Base-by-base conservation (phyloP, 306 rosid species). In the Sphenostylis stenocarpa region DNA sequence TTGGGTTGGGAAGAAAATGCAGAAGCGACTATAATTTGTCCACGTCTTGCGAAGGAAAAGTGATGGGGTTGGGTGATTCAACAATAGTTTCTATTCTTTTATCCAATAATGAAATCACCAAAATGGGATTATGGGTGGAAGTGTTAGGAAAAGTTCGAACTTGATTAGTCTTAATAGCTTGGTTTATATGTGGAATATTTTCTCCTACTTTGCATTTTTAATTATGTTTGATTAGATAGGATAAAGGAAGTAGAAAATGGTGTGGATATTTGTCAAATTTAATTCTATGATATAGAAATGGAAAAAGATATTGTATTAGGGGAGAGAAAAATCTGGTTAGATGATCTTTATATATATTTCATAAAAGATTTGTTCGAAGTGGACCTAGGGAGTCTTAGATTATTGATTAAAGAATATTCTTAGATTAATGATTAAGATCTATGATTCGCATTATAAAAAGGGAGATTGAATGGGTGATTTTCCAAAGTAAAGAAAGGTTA, bases 101-200 rank as follows among this genome's bases (percentile, higher is more conserved):
- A 80, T 56, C 64, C n/a, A 73, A 26, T 61, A 23, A 74, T 80
- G 74, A 24, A 70, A 43, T 21, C 21, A 51, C 45, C 44, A 17
- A 31, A 23, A 29, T 64, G 3, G n/a, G n/a, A n/a, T n/a, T 81
- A 76, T 78, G 41, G 10, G 81, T 70, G 80, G 55, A 70, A 77
- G 15, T 76, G 76, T 77, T 45, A 33, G 86, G 84, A 78, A 73
- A 61, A 23, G 4, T 53, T 76, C 24, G 20, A 66, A 31, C 58
- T 26, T 68, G 26, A 58, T 34, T 23, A 36, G 7, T 63, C 24
- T 34, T 26, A 6, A 6, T 8, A 3, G 23, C 51, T 21, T 29
- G 13, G 26, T 28, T 67, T 44, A 78, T 62, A 76, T 47, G 78
- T 82, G 87, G 6, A 31, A 75, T 84, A 68, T 76, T 80, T 62